phyloP scores from a whole-genome alignment of 345 rosid genomes.

The Rhizophora mangle region DNA sequence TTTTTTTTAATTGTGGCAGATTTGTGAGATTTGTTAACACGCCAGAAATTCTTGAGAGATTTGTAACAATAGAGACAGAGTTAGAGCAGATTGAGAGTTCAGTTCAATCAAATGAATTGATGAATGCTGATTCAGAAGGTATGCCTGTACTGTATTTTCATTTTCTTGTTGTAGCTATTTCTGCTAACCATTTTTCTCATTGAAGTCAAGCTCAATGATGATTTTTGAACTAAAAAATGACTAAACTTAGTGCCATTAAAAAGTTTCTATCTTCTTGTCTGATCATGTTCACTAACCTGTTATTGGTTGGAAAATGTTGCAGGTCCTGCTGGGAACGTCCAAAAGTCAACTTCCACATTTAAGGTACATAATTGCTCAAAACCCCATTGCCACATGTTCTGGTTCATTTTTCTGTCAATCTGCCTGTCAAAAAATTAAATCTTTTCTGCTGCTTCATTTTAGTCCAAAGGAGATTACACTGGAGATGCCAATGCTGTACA shows the following conservation, averaged over 20 bases:
- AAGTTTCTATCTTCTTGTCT: no score
- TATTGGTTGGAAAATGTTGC: slow-evolving; percentile 26
- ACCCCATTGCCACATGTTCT: neutral
- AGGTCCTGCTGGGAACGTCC: slow-evolving; percentile 41
- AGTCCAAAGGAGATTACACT: slow-evolving; percentile 44
- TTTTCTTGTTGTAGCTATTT: neutral
- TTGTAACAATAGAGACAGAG: slow-evolving; percentile 77
- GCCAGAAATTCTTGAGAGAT: slow-evolving; percentile 97
- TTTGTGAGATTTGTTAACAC: slow-evolving; percentile 90
- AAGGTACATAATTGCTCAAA: slow-evolving; percentile 42
- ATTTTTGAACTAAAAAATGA: neutral
- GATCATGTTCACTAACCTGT: neutral
- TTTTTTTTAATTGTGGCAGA: slow-evolving; percentile 29
- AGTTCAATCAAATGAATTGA: slow-evolving; percentile 51
- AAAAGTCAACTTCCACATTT: slow-evolving; percentile 40
- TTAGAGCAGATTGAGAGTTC: slow-evolving; percentile 78
- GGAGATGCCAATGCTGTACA: slow-evolving; percentile 36
- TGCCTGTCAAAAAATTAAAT: slow-evolving; percentile 13
- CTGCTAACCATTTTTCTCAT: neutral
- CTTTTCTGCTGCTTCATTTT: slow-evolving; percentile 21
- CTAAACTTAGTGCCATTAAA: no score
- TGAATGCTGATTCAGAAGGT: slow-evolving; percentile 54
- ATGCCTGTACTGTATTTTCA: slow-evolving; percentile 14
- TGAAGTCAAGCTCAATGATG: neutral
- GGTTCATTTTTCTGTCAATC: slow-evolving; percentile 4